Percentiles rank a stretch among this genome's conserved stretches.
Conservation (phyloP, 495 filamentous ascomycete genomes). For the Chaetomium tenue region DNA sequence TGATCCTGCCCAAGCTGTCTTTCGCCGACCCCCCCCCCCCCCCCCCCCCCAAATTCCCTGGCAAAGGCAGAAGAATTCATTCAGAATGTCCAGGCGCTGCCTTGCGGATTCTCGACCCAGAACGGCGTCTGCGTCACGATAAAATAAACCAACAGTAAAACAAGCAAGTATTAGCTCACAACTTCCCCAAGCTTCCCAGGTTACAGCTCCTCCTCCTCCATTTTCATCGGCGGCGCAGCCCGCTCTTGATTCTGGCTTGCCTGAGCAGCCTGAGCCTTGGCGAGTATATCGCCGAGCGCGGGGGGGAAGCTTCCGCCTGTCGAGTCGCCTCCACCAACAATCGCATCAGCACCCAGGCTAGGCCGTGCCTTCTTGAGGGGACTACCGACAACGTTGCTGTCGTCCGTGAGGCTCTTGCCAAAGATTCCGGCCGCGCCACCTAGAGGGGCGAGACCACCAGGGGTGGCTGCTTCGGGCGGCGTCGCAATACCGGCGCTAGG, state of each 20-base stretch:
- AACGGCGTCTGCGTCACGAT: not conserved
- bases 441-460: constrained; percentile 20
- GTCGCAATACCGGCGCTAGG: constrained; percentile 40
- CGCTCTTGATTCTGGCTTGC: constrained; percentile 41
- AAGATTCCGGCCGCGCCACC: constrained; percentile 38
- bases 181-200: not conserved
- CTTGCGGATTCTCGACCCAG: not conserved
- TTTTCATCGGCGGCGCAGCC: constrained; percentile 28
- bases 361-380: constrained; percentile 81
- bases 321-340: constrained; percentile 36
- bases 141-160: not conserved
- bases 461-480: constrained; percentile 37
- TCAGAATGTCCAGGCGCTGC: not conserved
- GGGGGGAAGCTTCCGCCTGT: constrained; percentile 41
- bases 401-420: constrained; percentile 37
- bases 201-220: constrained; percentile 46
- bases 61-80: not conserved
- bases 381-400: constrained; percentile 61
- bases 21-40: not conserved
- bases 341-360: constrained; percentile 40
- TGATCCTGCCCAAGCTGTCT: not conserved
- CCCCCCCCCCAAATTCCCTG: too few species aligned
- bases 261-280: constrained; percentile 44
- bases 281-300: constrained; percentile 47
- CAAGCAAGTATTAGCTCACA: not conserved